These are phyloP conservation scores for Zymoseptoria pseudotritici DNA, from an alignment of 2,329 filamentous ascomycete species.

Conservation along the genomic window DNA sequence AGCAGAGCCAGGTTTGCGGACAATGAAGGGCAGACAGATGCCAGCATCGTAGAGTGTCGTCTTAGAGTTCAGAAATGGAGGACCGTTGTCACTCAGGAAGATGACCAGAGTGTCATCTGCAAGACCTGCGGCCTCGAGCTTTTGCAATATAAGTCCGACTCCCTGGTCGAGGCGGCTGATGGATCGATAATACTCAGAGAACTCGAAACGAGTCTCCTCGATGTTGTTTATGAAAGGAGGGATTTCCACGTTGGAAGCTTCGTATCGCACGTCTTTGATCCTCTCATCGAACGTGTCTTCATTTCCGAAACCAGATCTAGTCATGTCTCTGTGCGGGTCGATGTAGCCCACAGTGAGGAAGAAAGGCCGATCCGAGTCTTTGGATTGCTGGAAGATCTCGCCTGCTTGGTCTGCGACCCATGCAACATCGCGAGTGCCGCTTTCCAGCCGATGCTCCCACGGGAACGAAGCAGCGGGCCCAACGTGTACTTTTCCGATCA, in stretches of 20 bases:
- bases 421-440: slow-evolving; percentile 39
- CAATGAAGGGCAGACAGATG: slow-evolving; percentile 37
- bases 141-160: slow-evolving; percentile 35
- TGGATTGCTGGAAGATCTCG: slow-evolving; percentile 33
- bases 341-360: slow-evolving; percentile 41
- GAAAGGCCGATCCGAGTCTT: slow-evolving; percentile 32
- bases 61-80: slow-evolving; percentile 46
- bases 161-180: slow-evolving; percentile 39
- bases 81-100: slow-evolving; percentile 44
- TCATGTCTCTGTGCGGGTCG: slow-evolving; percentile 41
- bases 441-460: slow-evolving; percentile 38
- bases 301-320: slow-evolving; percentile 40
- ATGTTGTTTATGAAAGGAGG: slow-evolving; percentile 37
- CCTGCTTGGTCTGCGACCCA: slow-evolving; percentile 34
- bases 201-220: slow-evolving; percentile 36
- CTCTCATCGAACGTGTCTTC: slow-evolving; percentile 17
- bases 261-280: slow-evolving; percentile 3
- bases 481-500: slow-evolving; percentile 46
- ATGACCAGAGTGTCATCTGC: slow-evolving; percentile 37
- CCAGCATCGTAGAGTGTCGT: slow-evolving; percentile 46
- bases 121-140: slow-evolving; percentile 29
- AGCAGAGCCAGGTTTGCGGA: slow-evolving; percentile 30
- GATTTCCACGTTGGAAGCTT: slow-evolving; percentile 33
- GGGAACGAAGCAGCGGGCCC: slow-evolving; percentile 36
- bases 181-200: slow-evolving; percentile 34